Base-by-base conservation (phyloP, 2,329 filamentous ascomycete genomes). In the Trichoderma cornu-damae region DNA sequence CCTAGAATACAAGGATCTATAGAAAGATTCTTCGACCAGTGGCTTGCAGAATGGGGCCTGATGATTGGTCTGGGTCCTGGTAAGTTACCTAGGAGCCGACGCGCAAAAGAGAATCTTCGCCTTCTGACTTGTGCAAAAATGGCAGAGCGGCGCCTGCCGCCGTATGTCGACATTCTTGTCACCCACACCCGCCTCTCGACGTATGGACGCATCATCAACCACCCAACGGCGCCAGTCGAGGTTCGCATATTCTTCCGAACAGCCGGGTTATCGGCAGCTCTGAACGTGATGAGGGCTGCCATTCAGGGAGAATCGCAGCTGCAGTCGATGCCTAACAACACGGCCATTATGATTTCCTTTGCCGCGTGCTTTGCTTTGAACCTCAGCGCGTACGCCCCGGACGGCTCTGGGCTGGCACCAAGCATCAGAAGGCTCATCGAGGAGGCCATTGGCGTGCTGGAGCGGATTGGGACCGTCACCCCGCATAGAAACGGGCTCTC, bases 251-350 rank as follows among this genome's bases (percentile, higher is more conserved):
- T 87, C 68, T 90, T 90, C 70, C 83, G 86, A 38, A 84, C 85
- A 0, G 87, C 86, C 0, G 85, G 86, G 1, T 77, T 90, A 0
- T 88, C 86, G 0, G 87, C 86, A 0, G 85, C 87, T 0, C 70
- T 90, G n/a, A 89, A 88, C 58, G 87, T 90, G 4, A 81, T 90
- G 76, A 82, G 87, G 20, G 85, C 84, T 1, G 86, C 86, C 0
- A 87, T 89, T 5, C 86, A 89, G 68, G 86, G 86, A 32, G 87
- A 90, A 66, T 74, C 78, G 0, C 80, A 86, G 60, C 76, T 90
- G 0, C 84, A 84, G 56, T 89, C 86, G 0, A 90, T 90, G 86
- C 87, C 87, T 0, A 90, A 90, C 69, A 90, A 90, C 63, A 89
- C 87, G 0, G 82, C 86, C 56, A 88, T 89, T 61, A 90, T 90